Percentiles rank a stretch among this genome's conserved stretches.
These are phyloP conservation scores for Penicillium sclerotiorum DNA, from an alignment of 2,329 filamentous ascomycete genomes.

Conservation along the genomic window DNA sequence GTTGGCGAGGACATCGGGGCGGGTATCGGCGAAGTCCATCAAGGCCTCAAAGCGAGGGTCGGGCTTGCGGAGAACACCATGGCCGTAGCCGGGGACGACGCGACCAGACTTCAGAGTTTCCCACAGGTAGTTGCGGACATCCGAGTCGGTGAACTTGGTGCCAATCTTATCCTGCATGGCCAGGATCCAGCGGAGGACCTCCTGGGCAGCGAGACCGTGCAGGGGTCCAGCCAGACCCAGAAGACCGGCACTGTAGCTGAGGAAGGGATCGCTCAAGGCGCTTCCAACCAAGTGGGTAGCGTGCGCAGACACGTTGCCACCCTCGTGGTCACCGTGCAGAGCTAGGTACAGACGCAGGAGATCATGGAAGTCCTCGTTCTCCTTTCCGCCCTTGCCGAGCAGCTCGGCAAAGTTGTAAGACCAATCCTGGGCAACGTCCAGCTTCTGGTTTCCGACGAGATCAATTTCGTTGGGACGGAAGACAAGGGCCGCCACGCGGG, in stretches of 20 bases:
- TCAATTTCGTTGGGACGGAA: slow-evolving; percentile 83
- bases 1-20: slow-evolving; percentile 81
- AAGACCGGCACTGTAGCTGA: slow-evolving; percentile 93
- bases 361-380: slow-evolving; percentile 79
- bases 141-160: slow-evolving; percentile 72
- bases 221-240: slow-evolving; percentile 94
- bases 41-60: slow-evolving; percentile 95
- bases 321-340: slow-evolving; percentile 96
- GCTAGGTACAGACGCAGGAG: slow-evolving; percentile 91
- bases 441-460: slow-evolving; percentile 71
- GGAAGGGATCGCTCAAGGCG: slow-evolving; percentile 90
- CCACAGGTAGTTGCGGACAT: slow-evolving; percentile 91
- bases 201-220: slow-evolving; percentile 91
- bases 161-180: slow-evolving; percentile 93
- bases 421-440: slow-evolving; percentile 91
- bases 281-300: slow-evolving; percentile 93
- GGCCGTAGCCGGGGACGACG: slow-evolving; percentile 92
- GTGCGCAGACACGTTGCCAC: slow-evolving; percentile 95
- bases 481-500: slow-evolving; percentile 94
- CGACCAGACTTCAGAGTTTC: slow-evolving; percentile 88
- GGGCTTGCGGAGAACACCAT: slow-evolving; percentile 93
- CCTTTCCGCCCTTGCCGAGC: slow-evolving; percentile 83
- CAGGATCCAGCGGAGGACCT: slow-evolving; percentile 94
- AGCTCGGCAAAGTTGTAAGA: slow-evolving; percentile 98
- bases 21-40: slow-evolving; percentile 89